These are phyloP conservation scores for Leccinellum rugosiceps DNA, from an alignment of 768 basidiomycete species.

Conservation along the genomic window DNA sequence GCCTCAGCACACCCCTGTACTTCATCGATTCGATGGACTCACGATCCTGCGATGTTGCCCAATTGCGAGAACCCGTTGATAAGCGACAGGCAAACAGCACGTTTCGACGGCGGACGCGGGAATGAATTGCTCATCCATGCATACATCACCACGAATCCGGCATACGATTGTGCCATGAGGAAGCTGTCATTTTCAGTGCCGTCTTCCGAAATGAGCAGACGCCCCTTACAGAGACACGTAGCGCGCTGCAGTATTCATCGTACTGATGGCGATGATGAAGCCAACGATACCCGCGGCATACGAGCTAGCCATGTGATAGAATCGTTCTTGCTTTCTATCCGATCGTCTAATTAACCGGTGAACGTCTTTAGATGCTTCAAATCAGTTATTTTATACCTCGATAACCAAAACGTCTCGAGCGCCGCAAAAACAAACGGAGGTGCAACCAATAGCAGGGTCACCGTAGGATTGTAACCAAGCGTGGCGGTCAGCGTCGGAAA, in stretches of 20 bases:
- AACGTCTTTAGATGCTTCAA: background rate
- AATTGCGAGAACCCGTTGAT: constrained; percentile 81
- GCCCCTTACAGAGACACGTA: constrained; percentile 59
- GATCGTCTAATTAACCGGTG: constrained; percentile 48
- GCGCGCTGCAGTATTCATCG: constrained; percentile 59
- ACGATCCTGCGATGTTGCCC: constrained; percentile 84
- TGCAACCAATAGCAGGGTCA: constrained; percentile 70
- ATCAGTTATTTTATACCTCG: constrained; percentile 37
- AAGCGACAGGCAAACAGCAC: constrained; percentile 77
- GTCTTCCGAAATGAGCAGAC: constrained; percentile 3
- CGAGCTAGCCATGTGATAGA: constrained; percentile 60
- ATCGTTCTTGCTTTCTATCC: constrained; percentile 67
- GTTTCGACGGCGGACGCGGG: constrained; percentile 77
- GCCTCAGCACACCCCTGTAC: background rate
- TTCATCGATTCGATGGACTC: constrained; percentile 31
- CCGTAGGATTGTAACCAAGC: constrained; percentile 59
- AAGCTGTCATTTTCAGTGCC: constrained; percentile 44
- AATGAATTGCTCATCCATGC: constrained; percentile 56
- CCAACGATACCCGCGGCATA: constrained; percentile 59
- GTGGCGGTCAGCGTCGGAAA: constrained; percentile 77
- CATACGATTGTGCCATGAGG: constrained; percentile 71
- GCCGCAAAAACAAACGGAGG: constrained; percentile 70
- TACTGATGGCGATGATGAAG: constrained; percentile 62
- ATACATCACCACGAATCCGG: constrained; percentile 64
- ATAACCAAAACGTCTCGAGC: constrained; percentile 49